These are phyloP conservation scores for Neoscytalidium dimidiatum DNA, from an alignment of 2,329 filamentous ascomycete species.

Conservation along the genomic window DNA sequence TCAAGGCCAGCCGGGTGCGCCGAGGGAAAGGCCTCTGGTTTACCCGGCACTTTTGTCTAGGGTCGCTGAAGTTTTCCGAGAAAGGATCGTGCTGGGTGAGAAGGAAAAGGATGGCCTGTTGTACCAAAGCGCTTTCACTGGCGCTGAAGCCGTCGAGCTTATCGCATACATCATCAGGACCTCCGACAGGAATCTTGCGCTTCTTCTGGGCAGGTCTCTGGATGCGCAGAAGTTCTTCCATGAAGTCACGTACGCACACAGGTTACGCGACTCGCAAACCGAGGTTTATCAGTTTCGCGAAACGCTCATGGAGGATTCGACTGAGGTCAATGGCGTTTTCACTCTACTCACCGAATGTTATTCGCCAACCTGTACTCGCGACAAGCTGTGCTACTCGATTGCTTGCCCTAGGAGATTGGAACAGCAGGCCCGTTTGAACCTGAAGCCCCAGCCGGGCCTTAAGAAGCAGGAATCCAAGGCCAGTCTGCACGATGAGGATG, in stretches of 20 bases:
- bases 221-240: slow-evolving; percentile 99
- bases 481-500: slow-evolving; percentile 82
- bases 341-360: slow-evolving; percentile 96
- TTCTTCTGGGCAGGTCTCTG: slow-evolving; percentile 85
- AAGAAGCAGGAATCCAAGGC: slow-evolving; percentile 69
- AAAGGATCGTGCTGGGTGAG: slow-evolving; percentile 82
- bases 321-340: slow-evolving; percentile 92
- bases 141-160: slow-evolving; percentile 91
- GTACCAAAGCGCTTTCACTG: slow-evolving; percentile 96
- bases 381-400: slow-evolving; percentile 96
- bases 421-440: slow-evolving; percentile 89
- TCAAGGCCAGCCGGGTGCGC: slow-evolving; percentile 56
- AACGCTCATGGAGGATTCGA: slow-evolving; percentile 82
- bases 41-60: slow-evolving; percentile 93
- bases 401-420: slow-evolving; percentile 91
- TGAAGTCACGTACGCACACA: slow-evolving; percentile 97
- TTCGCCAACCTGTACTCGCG: slow-evolving; percentile 92
- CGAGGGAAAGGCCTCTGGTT: slow-evolving; percentile 74
- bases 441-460: slow-evolving; percentile 88
- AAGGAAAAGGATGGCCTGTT: slow-evolving; percentile 95
- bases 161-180: slow-evolving; percentile 97
- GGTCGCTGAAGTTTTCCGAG: slow-evolving; percentile 88
- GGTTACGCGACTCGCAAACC: slow-evolving; percentile 86
- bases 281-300: slow-evolving; percentile 98
- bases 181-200: slow-evolving; percentile 88